Conservation (phyloP, 2,329 filamentous ascomycete species). For the Cadophora sp. region DNA sequence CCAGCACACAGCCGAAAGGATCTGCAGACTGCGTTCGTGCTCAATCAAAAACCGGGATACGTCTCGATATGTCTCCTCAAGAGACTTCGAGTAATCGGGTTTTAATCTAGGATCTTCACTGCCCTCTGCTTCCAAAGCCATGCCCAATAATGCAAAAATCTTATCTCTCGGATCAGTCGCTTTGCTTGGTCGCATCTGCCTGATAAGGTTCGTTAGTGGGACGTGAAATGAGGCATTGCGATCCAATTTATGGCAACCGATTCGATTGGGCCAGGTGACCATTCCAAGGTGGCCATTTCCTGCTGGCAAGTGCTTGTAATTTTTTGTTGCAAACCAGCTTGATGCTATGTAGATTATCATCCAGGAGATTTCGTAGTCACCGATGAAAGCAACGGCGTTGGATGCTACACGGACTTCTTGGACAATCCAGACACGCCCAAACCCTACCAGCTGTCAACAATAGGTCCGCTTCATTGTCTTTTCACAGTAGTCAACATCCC, state of each 20-base stretch:
- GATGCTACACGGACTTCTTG: slow-evolving; percentile 9
- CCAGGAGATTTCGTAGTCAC: slow-evolving; percentile 6
- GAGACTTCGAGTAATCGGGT: slow-evolving; percentile 10
- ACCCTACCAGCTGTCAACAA: neutral
- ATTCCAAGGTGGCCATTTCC: neutral
- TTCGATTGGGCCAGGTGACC: neutral
- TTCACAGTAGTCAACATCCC: no score
- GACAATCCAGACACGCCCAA: slow-evolving; percentile 12
- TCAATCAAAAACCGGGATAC: slow-evolving; percentile 4
- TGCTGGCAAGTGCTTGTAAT: neutral
- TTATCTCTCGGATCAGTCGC: slow-evolving; percentile 14
- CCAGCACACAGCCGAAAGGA: slow-evolving; percentile 13
- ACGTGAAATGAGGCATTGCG: neutral
- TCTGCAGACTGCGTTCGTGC: neutral
- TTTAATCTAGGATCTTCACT: neutral
- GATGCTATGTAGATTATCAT: slow-evolving; percentile 5
- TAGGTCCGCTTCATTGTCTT: no score
- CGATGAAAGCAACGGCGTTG: neutral
- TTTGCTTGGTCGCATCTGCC: slow-evolving; percentile 1
- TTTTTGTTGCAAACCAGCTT: slow-evolving; percentile 12
- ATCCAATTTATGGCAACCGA: slow-evolving; percentile 6
- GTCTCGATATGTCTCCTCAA: neutral
- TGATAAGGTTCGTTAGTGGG: neutral
- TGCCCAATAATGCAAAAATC: slow-evolving; percentile 6
- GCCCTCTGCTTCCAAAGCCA: neutral